Evolutionary conservation across 176 grass and related monocot species (phyloP).

Genomic region (Lolium rigidum): DNA sequence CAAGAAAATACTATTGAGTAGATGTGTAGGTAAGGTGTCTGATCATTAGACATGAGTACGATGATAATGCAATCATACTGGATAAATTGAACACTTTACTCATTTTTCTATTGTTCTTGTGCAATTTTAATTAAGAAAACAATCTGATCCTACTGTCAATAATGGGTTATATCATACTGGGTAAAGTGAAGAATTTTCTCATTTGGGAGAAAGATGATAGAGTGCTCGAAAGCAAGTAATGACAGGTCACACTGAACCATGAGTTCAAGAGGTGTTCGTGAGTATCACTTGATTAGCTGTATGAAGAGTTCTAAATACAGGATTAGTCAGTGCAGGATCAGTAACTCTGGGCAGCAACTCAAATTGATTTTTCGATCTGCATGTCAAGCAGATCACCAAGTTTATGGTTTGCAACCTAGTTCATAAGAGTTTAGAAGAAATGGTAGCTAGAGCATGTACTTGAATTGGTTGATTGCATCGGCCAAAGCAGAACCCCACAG

Average conservation of each 20-base stretch:
- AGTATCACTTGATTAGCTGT: not conserved
- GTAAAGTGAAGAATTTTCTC: not conserved
- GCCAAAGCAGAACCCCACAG: conserved; percentile 73
- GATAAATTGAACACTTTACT: not conserved
- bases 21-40: not conserved
- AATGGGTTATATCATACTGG: not conserved
- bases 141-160: not conserved
- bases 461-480: conserved; percentile 85
- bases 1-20: not conserved
- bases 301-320: not conserved
- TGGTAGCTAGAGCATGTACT: conserved; percentile 49
- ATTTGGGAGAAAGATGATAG: not conserved
- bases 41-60: not conserved
- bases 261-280: conserved; percentile 3
- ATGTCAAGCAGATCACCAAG: conserved; percentile 13
- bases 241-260: not conserved
- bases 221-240: not conserved
- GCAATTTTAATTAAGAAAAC: not conserved
- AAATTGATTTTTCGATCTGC: not conserved
- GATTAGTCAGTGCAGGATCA: conserved; percentile 19
- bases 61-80: not conserved
- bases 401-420: conserved; percentile 25
- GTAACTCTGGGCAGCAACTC: conserved; percentile 4
- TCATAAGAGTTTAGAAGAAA: conserved; percentile 37
- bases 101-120: not conserved